Base-by-base conservation (phyloP, 257 asterid species). In the Penstemon newberryi region DNA sequence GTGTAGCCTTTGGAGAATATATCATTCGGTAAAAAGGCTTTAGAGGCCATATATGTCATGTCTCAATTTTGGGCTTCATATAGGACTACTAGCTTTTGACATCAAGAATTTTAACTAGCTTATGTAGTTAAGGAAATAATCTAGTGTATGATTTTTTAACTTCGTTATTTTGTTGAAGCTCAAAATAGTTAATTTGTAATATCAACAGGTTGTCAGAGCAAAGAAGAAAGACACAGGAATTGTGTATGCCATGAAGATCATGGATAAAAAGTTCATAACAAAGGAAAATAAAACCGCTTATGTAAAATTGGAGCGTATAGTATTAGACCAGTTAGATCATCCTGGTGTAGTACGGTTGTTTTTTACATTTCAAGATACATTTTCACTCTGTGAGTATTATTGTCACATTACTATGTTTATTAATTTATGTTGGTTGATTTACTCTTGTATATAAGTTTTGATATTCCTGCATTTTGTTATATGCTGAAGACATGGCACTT, bases 271-370 rank as follows among this genome's bases (percentile, higher is more conserved):
- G 69, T 94, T 94, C 87, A 94, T 94, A 73, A 91, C 98, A 5
- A 94, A 94, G 87, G 99, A 91, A 84, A 94, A 91, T 72, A 94
- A 94, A 83, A 94, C 96, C 2, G 96, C 99, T 64, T 94, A 94
- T 81, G 99, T 94, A 70, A 91, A 94, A 73, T 79, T 94, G 77
- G 99, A 94, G 79, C 96, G 98, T 57, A 91, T 94, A 50, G 99
- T 91, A n/a, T 86, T 94, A 63, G 99, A 94, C 80, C 99, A 94
- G 74, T 74, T 94, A 67, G 99, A 94, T 79, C 99, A 94, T 80
- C 96, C 97, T 15, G 99, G 99, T 54, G 86, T 94, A 12, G 88
- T 94, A 70, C 80, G 93, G 50, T 74, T 94, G 78, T 94, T 75
- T 65, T 94, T 94, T 38, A 94, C 99, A 39, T 94, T 94, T 85